These are phyloP conservation scores for Amylocystis lapponica DNA, from an alignment of 768 basidiomycete species.

Conservation along the genomic window DNA sequence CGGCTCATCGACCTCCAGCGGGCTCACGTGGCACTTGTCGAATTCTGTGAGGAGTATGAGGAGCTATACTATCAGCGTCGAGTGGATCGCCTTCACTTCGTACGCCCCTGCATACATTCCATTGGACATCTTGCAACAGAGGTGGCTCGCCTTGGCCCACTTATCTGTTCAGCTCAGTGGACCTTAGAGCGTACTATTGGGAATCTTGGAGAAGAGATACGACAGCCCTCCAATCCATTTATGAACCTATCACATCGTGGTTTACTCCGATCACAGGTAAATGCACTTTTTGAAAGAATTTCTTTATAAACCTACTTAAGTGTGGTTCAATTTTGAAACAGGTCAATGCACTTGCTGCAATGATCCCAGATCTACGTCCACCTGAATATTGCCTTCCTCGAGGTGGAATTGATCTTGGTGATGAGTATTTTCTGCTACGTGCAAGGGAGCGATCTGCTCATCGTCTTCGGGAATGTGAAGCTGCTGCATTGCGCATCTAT, in stretches of 20 bases:
- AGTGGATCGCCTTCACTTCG: slow-evolving; percentile 27
- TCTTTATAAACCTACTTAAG: too few species aligned
- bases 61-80: slow-evolving; percentile 27
- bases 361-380: slow-evolving; percentile 2
- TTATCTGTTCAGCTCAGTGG: slow-evolving; percentile 12
- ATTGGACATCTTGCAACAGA: slow-evolving; percentile 26
- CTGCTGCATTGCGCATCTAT: slow-evolving; percentile 1
- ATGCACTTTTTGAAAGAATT: too few species aligned
- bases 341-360: slow-evolving; percentile 14
- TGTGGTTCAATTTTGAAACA: slow-evolving; percentile 8
- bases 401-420: slow-evolving; percentile 12
- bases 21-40: slow-evolving; percentile 19
- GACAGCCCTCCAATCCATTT: slow-evolving; percentile 19
- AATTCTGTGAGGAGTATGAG: slow-evolving; percentile 31
- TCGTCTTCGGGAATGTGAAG: neutral
- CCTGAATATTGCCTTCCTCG: slow-evolving; percentile 1
- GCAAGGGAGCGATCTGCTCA: slow-evolving; percentile 1
- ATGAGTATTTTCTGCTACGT: slow-evolving; percentile 19
- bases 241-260: slow-evolving; percentile 20
- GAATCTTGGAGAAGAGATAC: slow-evolving; percentile 19
- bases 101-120: slow-evolving; percentile 26
- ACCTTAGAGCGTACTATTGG: slow-evolving; percentile 22
- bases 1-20: slow-evolving; percentile 6
- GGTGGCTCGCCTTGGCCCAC: slow-evolving; percentile 13
- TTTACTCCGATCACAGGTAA: slow-evolving; percentile 16